Percentiles rank a stretch among this genome's conserved stretches.
Conservation (phyloP, 768 basidiomycete species). For the Rhodotorula taiwanensis region DNA sequence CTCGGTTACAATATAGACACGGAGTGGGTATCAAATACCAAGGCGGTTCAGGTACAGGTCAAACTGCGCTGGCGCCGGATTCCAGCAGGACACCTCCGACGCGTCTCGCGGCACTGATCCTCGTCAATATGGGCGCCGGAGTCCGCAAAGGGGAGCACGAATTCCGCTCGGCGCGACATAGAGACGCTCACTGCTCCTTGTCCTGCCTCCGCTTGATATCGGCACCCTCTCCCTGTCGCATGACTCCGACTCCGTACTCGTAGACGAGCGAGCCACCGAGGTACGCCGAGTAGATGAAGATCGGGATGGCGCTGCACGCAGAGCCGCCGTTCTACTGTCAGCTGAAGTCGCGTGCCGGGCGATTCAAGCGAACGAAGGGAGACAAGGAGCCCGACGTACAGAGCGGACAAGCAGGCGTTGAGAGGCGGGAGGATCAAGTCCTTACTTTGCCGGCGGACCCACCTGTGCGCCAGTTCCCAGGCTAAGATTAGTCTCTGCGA, state of each 20-base stretch:
- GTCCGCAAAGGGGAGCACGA: too few species aligned
- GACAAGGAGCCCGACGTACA: not conserved
- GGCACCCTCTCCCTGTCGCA: slow-evolving; percentile 42
- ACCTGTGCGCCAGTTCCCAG: slow-evolving; percentile 35
- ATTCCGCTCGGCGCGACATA: too few species aligned
- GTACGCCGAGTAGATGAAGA: slow-evolving; percentile 41
- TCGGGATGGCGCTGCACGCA: slow-evolving; percentile 35
- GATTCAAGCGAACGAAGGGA: not conserved
- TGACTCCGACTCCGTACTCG: slow-evolving; percentile 44
- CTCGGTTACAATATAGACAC: too few species aligned
- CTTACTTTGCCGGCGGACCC: slow-evolving; percentile 36
- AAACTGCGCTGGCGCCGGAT: too few species aligned
- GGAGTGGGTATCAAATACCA: too few species aligned
- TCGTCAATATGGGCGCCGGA: too few species aligned
- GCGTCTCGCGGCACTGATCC: too few species aligned
- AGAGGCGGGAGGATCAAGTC: slow-evolving; percentile 35
- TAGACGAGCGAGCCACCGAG: slow-evolving; percentile 44
- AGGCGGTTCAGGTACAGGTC: too few species aligned
- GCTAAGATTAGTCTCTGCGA: too few species aligned
- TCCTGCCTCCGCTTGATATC: slow-evolving; percentile 41
- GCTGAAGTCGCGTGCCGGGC: not conserved
- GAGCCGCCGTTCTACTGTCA: not conserved
- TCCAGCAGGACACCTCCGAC: too few species aligned
- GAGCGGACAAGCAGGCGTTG: slow-evolving; percentile 34
- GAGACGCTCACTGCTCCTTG: slow-evolving; percentile 19